Base-by-base conservation (phyloP, 225 moss, liverwort and hornwort species). In the Straminergon stramineum region DNA sequence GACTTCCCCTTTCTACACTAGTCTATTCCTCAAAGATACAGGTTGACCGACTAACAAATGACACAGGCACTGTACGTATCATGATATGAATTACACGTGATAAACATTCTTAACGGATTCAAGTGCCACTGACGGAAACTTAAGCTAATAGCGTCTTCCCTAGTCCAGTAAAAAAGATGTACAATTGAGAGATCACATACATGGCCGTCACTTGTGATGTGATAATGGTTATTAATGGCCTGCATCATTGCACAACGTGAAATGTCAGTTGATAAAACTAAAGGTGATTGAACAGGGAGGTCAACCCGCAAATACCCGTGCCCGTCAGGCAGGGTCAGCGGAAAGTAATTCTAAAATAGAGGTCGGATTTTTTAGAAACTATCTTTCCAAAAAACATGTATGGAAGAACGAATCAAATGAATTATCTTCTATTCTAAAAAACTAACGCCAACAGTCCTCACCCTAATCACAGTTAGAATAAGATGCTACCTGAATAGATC, bases 151-250 rank as follows among this genome's bases (percentile, higher is more conserved):
- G 84, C 81, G n/a, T 61, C 75, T 68, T 82, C 70, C 63, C 19
- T 70, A 21, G 57, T 70, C 64, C 66, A 90, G 79, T 82, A 20
- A 79, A 86, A 85, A 51, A 53, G 52, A 73, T 84, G 52, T 43
- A 45, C 53, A 84, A 43, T 34, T 34, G 76, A 81, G 58, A 86
- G 67, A 87, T 58, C 81, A 94, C 95, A 90, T 92, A 98, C 98
- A 86, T 89, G 87, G 85, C 89, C 90, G 89, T 98, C 94, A 92
- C 98, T 98, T 68, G 95, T 94, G 62, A 95, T 92, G 89, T 98
- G 98, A 71, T 96, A 94, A 89, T 98, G 98, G 64, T 90, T 91
- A 28, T 94, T 92, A 53, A 96, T 93, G 55, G 89, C 91, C 98
- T 98, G 96, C 91, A 94, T 62, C 71, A 76, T 85, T 52, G 55